Evolutionary conservation across 2,329 filamentous ascomycete genomes (phyloP).

Genomic region (Hypomyces rosellus): DNA sequence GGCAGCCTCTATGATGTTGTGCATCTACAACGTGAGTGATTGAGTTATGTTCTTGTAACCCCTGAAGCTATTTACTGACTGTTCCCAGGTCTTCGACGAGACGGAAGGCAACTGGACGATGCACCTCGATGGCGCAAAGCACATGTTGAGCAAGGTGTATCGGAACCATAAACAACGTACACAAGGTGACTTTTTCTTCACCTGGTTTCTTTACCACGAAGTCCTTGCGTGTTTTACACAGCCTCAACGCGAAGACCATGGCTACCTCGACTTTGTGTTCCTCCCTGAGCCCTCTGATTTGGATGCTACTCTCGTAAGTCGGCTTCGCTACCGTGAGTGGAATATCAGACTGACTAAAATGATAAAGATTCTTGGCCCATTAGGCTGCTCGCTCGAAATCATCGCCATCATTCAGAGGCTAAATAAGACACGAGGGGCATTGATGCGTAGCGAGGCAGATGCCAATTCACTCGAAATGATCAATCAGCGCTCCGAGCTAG

Average conservation of each 20-base stretch:
- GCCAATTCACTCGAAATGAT: constrained; percentile 14
- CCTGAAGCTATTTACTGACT: not conserved
- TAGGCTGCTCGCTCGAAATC: constrained; percentile 41
- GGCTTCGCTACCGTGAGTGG: not conserved
- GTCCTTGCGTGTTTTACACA: constrained; percentile 39
- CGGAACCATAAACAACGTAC: constrained; percentile 17
- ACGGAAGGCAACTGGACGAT: constrained; percentile 40
- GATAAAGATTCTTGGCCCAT: constrained; percentile 39
- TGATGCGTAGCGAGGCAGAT: constrained; percentile 6
- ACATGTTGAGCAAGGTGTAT: constrained; percentile 25
- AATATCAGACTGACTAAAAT: not conserved
- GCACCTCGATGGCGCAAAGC: constrained; percentile 38
- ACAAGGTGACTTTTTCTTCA: constrained; percentile 34
- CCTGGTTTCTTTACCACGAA: constrained; percentile 44
- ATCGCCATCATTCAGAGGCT: constrained; percentile 37
- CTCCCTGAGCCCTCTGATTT: constrained; percentile 5
- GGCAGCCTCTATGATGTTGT: constrained; percentile 45
- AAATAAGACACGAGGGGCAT: constrained; percentile 28
- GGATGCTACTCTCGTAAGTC: constrained; percentile 11
- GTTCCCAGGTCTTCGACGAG: constrained; percentile 39
- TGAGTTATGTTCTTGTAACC: not conserved
- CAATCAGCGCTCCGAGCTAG: constrained; percentile 13
- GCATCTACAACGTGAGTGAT: constrained; percentile 40
- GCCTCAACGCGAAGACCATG: constrained; percentile 15
- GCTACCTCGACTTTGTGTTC: constrained; percentile 7